Percentiles rank a stretch among this genome's conserved stretches.
Evolutionary conservation across 768 basidiomycete genomes (phyloP).

Genomic region (Pisolithus sp.): DNA sequence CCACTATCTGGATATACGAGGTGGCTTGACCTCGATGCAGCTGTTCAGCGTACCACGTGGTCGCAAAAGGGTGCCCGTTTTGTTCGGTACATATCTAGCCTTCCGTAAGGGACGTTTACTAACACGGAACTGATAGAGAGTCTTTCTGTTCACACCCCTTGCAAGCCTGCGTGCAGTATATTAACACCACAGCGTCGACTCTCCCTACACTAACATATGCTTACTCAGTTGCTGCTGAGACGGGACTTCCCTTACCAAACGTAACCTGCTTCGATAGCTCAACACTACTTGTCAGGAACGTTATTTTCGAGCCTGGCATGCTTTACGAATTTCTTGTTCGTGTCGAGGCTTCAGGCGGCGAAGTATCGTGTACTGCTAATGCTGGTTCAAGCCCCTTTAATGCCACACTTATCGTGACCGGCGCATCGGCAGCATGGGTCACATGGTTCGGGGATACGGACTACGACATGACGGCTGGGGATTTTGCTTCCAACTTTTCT

Average conservation of each 20-base stretch:
- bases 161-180: conserved; percentile 55
- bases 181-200: conserved; percentile 27
- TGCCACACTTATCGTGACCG: conserved; percentile 41
- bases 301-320: conserved; percentile 53
- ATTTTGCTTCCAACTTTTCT: conserved; percentile 46
- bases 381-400: conserved; percentile 30
- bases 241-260: conserved; percentile 47
- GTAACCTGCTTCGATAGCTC: conserved; percentile 52
- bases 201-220: conserved; percentile 41
- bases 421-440: conserved; percentile 52
- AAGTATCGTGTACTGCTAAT: conserved; percentile 27
- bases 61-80: conserved; percentile 42
- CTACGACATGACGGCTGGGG: conserved; percentile 58
- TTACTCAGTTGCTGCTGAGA: conserved; percentile 41
- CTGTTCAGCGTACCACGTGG: conserved; percentile 54
- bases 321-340: conserved; percentile 58
- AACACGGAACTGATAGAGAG: conserved; percentile 26
- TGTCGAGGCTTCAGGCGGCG: conserved; percentile 31
- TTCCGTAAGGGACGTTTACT: neutral
- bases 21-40: conserved; percentile 67
- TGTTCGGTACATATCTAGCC: conserved; percentile 35
- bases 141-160: conserved; percentile 67
- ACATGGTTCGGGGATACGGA: conserved; percentile 74
- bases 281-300: conserved; percentile 51
- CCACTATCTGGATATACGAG: conserved; percentile 42